These are phyloP conservation scores for Crithidia mellificae DNA, from an alignment of 208 protist genomes.

Conservation along the genomic window DNA sequence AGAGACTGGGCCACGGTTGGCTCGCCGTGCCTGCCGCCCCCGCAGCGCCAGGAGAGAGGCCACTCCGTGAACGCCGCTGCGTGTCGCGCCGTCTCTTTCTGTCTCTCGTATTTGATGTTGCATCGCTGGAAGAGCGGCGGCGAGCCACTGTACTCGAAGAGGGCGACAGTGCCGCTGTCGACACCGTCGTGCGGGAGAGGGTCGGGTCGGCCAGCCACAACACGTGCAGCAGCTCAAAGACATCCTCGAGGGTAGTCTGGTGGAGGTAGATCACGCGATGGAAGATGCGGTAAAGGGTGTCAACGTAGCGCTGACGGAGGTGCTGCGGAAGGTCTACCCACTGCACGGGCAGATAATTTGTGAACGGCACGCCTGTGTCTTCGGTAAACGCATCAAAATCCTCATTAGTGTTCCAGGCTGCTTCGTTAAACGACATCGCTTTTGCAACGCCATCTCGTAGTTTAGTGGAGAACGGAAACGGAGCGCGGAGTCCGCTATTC, in stretches of 20 bases:
- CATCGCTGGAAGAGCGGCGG: no score
- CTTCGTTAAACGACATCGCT: no score
- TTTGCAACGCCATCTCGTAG: no score
- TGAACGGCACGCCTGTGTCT: no score
- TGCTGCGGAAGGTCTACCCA: conserved; percentile 7
- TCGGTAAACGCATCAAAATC: no score
- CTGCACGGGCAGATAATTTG: conserved; percentile 10
- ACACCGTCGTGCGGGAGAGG: neutral
- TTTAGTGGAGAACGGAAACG: neutral
- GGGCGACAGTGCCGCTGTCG: neutral
- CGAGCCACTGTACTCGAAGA: no score
- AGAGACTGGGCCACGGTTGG: conserved; percentile 14
- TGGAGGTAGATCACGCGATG: conserved; percentile 9
- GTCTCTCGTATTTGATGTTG: neutral
- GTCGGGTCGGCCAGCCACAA: conserved; percentile 29
- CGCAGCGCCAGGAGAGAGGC: no score
- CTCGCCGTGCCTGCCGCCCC: neutral
- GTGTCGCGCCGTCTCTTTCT: neutral
- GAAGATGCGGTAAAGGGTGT: conserved; percentile 21
- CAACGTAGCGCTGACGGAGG: conserved; percentile 29
- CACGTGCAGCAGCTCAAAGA: conserved; percentile 30
- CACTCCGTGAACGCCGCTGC: neutral
- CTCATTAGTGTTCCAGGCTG: no score
- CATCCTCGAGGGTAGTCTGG: conserved; percentile 10
- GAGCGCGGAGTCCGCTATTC: no score